Evolutionary conservation across 768 basidiomycete genomes (phyloP), one percentile per base, ranked within the genome.

Genomic region (Russula abietina): DNA sequence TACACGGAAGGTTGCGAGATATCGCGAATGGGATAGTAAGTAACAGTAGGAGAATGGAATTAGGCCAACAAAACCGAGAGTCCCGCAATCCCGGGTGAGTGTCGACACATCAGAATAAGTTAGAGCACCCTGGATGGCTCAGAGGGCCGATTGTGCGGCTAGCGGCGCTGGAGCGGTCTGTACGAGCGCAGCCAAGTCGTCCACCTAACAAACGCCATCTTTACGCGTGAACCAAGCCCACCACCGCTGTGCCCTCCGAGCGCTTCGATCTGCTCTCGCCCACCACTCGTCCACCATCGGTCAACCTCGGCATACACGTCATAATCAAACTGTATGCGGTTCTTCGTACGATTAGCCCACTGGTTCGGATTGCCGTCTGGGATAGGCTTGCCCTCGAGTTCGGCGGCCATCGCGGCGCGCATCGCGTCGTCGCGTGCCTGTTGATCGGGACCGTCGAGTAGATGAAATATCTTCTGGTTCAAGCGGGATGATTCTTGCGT

Each of bases 261-360:
- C 41, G 48, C 32, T 36, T 64, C 68, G 14, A 68, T 32, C 19
- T 17, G 38, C 52, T 55, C 48, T 28, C 69, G 62, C 1, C 77
- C 79, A 7, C 71, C 60, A 16, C 72, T 70, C 1, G 48, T 61
- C 81, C n/a, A n/a, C n/a, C n/a, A n/a, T n/a, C n/a, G n/a, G n/a
- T n/a, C n/a, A n/a, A n/a, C n/a, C n/a, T n/a, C 81, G 14, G 30
- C 70, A 50, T 84, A 82, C 0, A 81, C 80, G 60, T 85, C 83
- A 62, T 84, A 84, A 17, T 76, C 75, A 70, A 83, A 85, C 67
- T 80, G 78, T 5, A 66, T 67, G 39, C 54, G 61, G 58, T 71
- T 83, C 76, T 82, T 83, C 55, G 69, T 72, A 68, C 75, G 76
- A 69, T 86, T 83, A 7, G 82, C 82, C 84, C 84, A 85, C 64